phyloP scores from a whole-genome alignment of 495 filamentous ascomycete genomes.

The Xylaria palmicola region DNA sequence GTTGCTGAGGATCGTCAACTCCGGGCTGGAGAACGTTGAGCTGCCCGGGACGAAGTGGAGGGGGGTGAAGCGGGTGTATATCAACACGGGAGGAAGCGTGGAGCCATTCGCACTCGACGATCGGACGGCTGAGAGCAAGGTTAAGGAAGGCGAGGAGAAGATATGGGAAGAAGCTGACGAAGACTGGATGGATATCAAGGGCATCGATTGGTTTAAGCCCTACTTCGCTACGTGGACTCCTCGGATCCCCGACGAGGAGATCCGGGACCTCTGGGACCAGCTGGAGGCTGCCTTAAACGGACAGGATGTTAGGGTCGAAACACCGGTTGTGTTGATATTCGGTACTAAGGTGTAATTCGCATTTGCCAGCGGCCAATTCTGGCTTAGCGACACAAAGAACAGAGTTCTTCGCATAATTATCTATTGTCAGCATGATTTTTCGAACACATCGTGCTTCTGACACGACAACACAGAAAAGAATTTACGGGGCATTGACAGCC shows the following conservation, averaged over 20 bases:
- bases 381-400: background rate
- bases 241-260: conserved; percentile 11
- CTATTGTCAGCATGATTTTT: background rate
- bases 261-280: conserved; percentile 15
- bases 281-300: background rate
- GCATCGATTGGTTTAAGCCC: conserved; percentile 17
- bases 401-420: conserved; percentile 2
- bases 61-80: conserved; percentile 9
- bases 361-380: background rate
- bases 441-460: background rate
- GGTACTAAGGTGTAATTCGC: background rate
- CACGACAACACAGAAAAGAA: background rate
- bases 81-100: conserved; percentile 14
- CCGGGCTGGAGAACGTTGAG: background rate
- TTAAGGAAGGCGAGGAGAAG: conserved; percentile 3
- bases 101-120: conserved; percentile 9
- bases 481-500: conserved; percentile 2
- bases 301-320: too few relatives aligned
- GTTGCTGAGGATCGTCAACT: background rate
- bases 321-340: background rate
- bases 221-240: conserved; percentile 17
- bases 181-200: conserved; percentile 16
- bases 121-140: background rate
- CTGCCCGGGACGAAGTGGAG: conserved; percentile 14
- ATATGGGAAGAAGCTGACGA: conserved; percentile 9